Percentiles rank a stretch among this genome's conserved stretches.
phyloP scores from a whole-genome alignment of 345 rosid species.

The rapeseed (Brassica napus) region DNA sequence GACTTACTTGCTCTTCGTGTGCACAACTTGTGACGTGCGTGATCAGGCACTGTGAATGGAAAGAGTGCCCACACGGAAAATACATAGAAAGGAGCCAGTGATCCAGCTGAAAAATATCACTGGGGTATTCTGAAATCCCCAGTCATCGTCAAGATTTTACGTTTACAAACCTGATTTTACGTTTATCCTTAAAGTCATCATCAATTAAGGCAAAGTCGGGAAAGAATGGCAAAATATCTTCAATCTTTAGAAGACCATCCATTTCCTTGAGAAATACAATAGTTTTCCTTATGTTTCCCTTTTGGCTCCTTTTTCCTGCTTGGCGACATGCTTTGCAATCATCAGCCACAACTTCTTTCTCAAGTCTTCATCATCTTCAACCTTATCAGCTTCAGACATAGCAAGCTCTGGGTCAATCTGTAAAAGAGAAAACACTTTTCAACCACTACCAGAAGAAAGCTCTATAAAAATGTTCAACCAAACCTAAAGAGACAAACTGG shows the following conservation, averaged over 20 bases:
- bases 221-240: constrained; percentile 96
- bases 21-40: constrained; percentile 45
- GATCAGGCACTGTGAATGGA: constrained; percentile 85
- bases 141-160: constrained; percentile 69
- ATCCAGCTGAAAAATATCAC: constrained; percentile 79
- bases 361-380: constrained; percentile 47
- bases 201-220: constrained; percentile 98
- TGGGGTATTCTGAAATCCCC: constrained; percentile 69
- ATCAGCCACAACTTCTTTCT: constrained; percentile 56
- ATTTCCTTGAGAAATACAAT: constrained; percentile 99
- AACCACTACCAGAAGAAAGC: too few species aligned
- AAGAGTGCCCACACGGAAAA: constrained; percentile 95
- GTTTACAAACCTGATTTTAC: constrained; percentile 65
- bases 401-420: too few species aligned
- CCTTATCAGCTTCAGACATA: too few species aligned
- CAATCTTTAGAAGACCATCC: constrained; percentile 94
- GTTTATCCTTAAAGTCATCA: constrained; percentile 78
- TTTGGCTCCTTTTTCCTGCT: constrained; percentile 94
- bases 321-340: constrained; percentile 74
- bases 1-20: constrained; percentile 37
- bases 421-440: too few species aligned
- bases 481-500: too few species aligned
- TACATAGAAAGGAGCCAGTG: constrained; percentile 88
- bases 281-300: constrained; percentile 96
- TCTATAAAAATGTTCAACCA: too few species aligned